These are phyloP conservation scores for Zygnema cylindricum DNA, from an alignment of 139 green algal species.

Conservation along the genomic window DNA sequence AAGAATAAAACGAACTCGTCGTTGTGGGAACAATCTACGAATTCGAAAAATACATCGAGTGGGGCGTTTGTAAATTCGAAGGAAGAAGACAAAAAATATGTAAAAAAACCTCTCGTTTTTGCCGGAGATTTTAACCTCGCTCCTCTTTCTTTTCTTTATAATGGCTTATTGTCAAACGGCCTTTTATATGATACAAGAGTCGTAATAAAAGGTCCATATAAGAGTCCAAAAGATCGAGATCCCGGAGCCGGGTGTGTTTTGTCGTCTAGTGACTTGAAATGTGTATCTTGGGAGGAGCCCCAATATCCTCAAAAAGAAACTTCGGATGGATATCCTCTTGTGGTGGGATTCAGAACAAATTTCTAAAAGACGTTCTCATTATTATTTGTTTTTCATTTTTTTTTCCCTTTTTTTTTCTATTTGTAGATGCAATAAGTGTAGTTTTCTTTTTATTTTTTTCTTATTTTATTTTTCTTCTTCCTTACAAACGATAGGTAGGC, in stretches of 20 bases:
- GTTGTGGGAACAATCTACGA: neutral
- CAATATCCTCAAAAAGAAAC: constrained; percentile 44
- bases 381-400: neutral
- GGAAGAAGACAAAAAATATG: neutral
- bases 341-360: constrained; percentile 20
- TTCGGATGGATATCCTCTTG: constrained; percentile 47
- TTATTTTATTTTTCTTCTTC: too few species aligned
- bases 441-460: too few species aligned
- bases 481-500: too few species aligned
- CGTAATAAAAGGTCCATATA: constrained; percentile 10
- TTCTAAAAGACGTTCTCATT: neutral
- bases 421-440: neutral
- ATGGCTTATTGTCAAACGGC: constrained; percentile 19
- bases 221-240: constrained; percentile 17
- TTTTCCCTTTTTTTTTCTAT: neutral
- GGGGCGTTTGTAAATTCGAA: too few species aligned
- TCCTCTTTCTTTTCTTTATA: constrained; percentile 23
- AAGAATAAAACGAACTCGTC: too few species aligned
- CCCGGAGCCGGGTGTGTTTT: constrained; percentile 41
- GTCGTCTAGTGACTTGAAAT: neutral
- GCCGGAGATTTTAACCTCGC: constrained; percentile 47
- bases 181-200: constrained; percentile 39
- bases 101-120: constrained; percentile 35
- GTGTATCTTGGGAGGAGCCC: constrained; percentile 36
- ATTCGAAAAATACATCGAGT: neutral